These are phyloP conservation scores for Phytophthora melonis DNA, from an alignment of 352 stramenopile genomes.

Conservation along the genomic window DNA sequence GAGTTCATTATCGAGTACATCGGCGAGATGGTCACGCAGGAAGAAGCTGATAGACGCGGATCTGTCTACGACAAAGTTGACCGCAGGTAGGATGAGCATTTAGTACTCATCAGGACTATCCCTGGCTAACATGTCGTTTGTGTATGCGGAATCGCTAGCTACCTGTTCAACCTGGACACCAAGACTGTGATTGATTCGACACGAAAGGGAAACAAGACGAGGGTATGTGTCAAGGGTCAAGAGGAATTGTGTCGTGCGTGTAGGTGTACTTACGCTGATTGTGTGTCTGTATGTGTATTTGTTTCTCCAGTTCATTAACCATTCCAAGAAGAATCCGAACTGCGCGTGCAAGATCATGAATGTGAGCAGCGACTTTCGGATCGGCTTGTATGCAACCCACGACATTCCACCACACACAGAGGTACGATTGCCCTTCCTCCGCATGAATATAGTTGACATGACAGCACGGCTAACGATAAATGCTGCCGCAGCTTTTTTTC, in stretches of 20 bases:
- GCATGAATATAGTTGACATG: background rate
- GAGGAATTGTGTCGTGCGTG: background rate
- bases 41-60: constrained; percentile 91
- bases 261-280: background rate
- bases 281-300: background rate
- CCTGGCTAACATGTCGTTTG: constrained; percentile 7
- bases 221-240: constrained; percentile 41
- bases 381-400: constrained; percentile 93
- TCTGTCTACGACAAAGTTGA: constrained; percentile 91
- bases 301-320: constrained; percentile 92
- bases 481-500: constrained; percentile 78
- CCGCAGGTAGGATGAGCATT: constrained; percentile 49
- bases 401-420: constrained; percentile 91
- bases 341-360: constrained; percentile 91
- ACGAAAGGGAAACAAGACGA: constrained; percentile 95
- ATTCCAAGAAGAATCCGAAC: constrained; percentile 83
- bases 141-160: constrained; percentile 78
- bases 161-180: constrained; percentile 95
- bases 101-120: background rate
- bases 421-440: constrained; percentile 37
- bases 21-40: constrained; percentile 93
- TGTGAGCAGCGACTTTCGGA: constrained; percentile 93
- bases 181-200: constrained; percentile 94
- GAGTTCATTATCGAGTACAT: constrained; percentile 97
- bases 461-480: background rate